Base-by-base conservation (phyloP, 2,329 filamentous ascomycete genomes). In the Fusarium sp. region DNA sequence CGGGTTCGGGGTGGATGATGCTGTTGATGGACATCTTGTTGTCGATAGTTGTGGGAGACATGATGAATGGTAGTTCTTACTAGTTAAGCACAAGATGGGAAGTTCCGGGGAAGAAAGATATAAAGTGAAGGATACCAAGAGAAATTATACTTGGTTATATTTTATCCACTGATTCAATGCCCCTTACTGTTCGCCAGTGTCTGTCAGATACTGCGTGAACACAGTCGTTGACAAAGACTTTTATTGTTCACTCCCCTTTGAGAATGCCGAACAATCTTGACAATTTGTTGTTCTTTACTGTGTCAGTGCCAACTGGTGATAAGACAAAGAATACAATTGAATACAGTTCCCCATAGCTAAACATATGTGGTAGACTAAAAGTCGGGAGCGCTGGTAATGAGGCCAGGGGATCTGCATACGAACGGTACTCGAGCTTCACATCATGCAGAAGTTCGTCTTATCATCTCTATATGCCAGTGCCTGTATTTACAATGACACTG, bases 1-100 rank as follows among this genome's bases (percentile, higher is more conserved):
- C 12, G 3, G 50, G 26, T 18, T 70, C 53, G 7, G 18, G 35
- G 38, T 70, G 65, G 5, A 61, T 39, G 13, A 70, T 30, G 18
- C n/a, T 70, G 1, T 26, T 15, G 20, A 70, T 56, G 7, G 68
- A 61, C 53, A 70, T 39, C 16, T 39, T 56, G 12, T n/a, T 36
- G 15, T 8, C 44, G 4, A 6, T 16, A 5, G 31, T 26, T 55
- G 14, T 48, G 33, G 11, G 9, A 5, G 66, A 28, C 65, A 69
- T 69, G n/a, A 8, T 8, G 4, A 18, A 18, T 24, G 20, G 24
- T 26, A 3, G 12, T 28, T 20, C 28, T 47, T 38, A 26, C 20
- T 11, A 18, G n/a, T n/a, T 26, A 12, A 2, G n/a, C 15, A 31
- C 14, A 51, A 20, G 20, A 26, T 20, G 7, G 9, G 22, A 18